phyloP scores from a whole-genome alignment of 208 protist species.

The Tritrichomonas foetus region DNA sequence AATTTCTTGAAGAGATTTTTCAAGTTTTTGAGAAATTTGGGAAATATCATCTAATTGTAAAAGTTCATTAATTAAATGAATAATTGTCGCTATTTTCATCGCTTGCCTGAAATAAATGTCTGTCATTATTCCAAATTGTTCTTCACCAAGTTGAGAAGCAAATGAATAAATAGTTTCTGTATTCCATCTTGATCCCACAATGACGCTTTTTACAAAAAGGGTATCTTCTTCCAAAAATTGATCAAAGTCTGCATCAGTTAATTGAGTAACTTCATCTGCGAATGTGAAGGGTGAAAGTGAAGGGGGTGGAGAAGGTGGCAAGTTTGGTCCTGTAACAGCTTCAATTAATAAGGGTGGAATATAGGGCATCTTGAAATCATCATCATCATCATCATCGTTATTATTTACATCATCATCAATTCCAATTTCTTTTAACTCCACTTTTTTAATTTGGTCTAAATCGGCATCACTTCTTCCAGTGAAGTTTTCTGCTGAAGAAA shows the following conservation, averaged over 20 bases:
- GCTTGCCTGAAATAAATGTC: not conserved
- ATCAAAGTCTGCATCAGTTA: not conserved
- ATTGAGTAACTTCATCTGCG: not conserved
- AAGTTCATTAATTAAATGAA: not conserved
- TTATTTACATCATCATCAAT: not conserved
- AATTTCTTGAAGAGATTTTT: not conserved
- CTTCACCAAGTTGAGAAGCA: not conserved
- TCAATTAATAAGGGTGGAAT: not conserved
- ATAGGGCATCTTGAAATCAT: not conserved
- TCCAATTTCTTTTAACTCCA: not conserved
- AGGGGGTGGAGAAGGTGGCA: not conserved
- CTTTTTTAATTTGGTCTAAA: too few species aligned
- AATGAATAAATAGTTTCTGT: not conserved
- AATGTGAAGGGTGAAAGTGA: slow-evolving; percentile 11
- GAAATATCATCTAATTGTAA: not conserved
- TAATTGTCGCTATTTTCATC: not conserved
- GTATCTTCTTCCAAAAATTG: slow-evolving; percentile 34
- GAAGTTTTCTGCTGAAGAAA: too few species aligned
- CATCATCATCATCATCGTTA: not conserved
- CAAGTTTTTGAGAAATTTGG: not conserved
- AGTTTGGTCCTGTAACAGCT: not conserved
- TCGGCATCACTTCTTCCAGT: too few species aligned
- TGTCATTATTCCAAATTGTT: not conserved
- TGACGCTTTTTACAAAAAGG: not conserved
- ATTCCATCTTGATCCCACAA: not conserved